Evolutionary conservation across 768 basidiomycete species (phyloP), one percentile per base, ranked within the genome.

Genomic region (Dacryopinax primogenitus): DNA sequence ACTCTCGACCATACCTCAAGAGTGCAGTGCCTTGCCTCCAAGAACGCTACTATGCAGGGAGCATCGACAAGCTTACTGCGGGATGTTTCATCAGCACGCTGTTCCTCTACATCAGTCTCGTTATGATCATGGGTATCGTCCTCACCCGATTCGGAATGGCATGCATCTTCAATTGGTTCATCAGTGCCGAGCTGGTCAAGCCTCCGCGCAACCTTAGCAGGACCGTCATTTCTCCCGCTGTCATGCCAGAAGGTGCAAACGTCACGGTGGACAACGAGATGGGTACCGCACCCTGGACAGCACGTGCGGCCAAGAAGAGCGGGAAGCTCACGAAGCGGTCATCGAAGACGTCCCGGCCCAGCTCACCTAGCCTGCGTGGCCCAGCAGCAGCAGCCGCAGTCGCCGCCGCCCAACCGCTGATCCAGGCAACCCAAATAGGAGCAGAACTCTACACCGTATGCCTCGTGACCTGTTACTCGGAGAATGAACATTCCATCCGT

Each of bases 401-500:
- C 30, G 51, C 51, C 30, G 51, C 34, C 37, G 33, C 69, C 1
- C 63, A 82, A 45, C 87, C 90, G 3, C 74, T 87, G 63, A 87
- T 98, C 82, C 87, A 85, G 66, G 79, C 95, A 66, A 82, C 91
- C 0, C 87, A 92, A 70, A 98, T 98, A 68, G 96, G 96, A 13
- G 83, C 91, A 1, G 96, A 99, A 73, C 81, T 98, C 33, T 99
- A 97, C 73, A 87, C 91, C 1, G 86, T 98, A 37, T 96, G 93
- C 74, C 80, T 99, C 66, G 91, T 99, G 3, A 98, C 96, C 1
- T 98, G 96, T 73, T 99, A 99, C 74, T 95, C 92, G 0, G 96
- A 99, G 76, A 94, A 93, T 62, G 90, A 92, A 75, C 92, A 93
- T 36, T 92, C 90, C 0, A 78, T 99, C 70, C 82, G 90, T 66